Conservation (phyloP, 1,139 yeast genomes). For the Yamadazyma trypodendri region DNA sequence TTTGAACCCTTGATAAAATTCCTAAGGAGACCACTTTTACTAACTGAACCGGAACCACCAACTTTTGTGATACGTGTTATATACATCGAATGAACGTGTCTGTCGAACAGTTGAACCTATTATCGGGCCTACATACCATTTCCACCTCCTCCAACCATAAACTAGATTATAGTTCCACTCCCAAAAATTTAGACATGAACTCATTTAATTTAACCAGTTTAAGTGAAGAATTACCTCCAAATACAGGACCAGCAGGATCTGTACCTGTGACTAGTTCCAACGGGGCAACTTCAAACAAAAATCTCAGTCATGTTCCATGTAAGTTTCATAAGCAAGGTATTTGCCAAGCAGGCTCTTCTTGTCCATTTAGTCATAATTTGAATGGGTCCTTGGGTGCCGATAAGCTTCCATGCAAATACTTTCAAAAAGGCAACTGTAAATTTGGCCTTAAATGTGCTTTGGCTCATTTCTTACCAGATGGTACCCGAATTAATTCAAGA, state of each 20-base stretch:
- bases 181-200: slow-evolving; percentile 4
- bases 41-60: neutral
- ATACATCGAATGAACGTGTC: slow-evolving; percentile 1
- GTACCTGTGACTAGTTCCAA: slow-evolving; percentile 16
- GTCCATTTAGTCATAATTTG: slow-evolving; percentile 86
- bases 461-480: slow-evolving; percentile 88
- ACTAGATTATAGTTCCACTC: neutral
- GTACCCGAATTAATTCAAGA: slow-evolving; percentile 70
- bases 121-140: neutral
- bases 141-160: neutral
- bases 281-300: slow-evolving; percentile 25
- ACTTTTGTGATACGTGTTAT: neutral
- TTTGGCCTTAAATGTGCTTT: slow-evolving; percentile 92
- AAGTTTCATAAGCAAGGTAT: slow-evolving; percentile 88
- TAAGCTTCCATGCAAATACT: slow-evolving; percentile 84
- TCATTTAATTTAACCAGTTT: slow-evolving; percentile 11
- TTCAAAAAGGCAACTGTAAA: slow-evolving; percentile 91
- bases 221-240: slow-evolving; percentile 32
- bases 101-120: neutral
- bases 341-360: slow-evolving; percentile 89
- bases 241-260: slow-evolving; percentile 44
- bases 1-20: neutral
- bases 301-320: slow-evolving; percentile 91
- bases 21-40: neutral
- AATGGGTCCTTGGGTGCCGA: slow-evolving; percentile 59